These are phyloP conservation scores for Adansonia grandidieri DNA, from an alignment of 441 rosid genomes.

Conservation along the genomic window DNA sequence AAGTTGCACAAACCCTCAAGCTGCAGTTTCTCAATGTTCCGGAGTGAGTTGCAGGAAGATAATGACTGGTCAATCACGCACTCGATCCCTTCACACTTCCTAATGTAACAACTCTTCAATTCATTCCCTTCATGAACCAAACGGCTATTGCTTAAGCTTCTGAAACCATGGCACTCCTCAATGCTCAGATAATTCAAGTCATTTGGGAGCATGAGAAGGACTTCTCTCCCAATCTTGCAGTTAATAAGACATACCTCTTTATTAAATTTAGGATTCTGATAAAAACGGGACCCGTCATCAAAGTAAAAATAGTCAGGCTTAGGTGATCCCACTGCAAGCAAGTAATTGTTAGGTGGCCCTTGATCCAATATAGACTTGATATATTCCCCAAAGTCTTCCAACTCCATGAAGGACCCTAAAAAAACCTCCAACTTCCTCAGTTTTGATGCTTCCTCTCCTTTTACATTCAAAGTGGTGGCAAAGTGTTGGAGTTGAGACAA, in stretches of 20 bases:
- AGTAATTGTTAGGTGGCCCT: background rate
- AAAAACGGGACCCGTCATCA: background rate
- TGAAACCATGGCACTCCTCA: background rate
- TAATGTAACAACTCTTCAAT: background rate
- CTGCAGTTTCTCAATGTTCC: background rate
- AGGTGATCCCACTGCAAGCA: conserved; percentile 9
- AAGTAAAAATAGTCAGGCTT: background rate
- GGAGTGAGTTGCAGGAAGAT: background rate
- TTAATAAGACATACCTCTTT: background rate
- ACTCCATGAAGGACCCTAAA: conserved; percentile 17
- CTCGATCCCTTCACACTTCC: background rate
- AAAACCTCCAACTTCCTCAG: conserved; percentile 34
- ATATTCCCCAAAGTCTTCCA: conserved; percentile 10
- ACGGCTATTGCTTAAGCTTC: background rate
- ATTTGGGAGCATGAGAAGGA: background rate
- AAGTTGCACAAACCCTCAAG: background rate
- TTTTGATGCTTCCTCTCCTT: conserved; percentile 25
- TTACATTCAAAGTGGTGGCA: background rate
- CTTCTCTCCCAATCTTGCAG: background rate
- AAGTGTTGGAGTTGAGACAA: conserved; percentile 20
- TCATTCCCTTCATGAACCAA: background rate
- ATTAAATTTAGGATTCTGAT: background rate
- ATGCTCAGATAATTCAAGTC: background rate
- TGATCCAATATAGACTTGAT: background rate
- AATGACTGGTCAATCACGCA: background rate